A percentile compares a stretch with the other conserved stretches of the same genome.
Conservation (phyloP, 306 rosid species). For the Cicer bijugum region DNA sequence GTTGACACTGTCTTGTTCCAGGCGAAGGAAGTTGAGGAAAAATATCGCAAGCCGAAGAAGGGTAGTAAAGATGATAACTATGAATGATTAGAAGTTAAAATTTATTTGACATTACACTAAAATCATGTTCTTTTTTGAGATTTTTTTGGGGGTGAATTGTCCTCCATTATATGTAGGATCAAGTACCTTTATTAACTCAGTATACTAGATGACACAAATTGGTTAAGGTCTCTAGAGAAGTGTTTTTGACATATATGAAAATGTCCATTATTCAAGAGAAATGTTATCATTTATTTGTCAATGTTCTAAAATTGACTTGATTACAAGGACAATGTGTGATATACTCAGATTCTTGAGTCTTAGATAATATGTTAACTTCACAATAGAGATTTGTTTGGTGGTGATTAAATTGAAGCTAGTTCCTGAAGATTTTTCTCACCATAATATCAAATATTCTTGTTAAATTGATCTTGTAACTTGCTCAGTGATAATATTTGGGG, state of each 20-base stretch:
- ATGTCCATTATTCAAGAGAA: not conserved
- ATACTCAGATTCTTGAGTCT: conserved; percentile 11
- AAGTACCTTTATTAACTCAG: not conserved
- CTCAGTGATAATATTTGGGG: not conserved
- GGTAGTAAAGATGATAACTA: conserved; percentile 40
- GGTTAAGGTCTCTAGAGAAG: conserved; percentile 16
- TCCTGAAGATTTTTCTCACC: not conserved
- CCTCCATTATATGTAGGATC: conserved; percentile 28
- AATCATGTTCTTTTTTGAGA: conserved; percentile 47
- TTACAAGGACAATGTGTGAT: not conserved
- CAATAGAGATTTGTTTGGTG: conserved; percentile 15
- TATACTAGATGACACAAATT: not conserved
- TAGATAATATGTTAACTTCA: conserved; percentile 8
- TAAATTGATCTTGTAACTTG: not conserved
- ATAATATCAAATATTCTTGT: not conserved
- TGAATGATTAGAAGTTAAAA: not conserved
- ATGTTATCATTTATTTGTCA: conserved; percentile 2
- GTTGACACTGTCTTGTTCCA: conserved; percentile 49
- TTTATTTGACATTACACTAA: not conserved
- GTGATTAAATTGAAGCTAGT: conserved; percentile 5
- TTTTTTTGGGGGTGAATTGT: not conserved
- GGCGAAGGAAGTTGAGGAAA: conserved; percentile 59
- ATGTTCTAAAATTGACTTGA: not conserved
- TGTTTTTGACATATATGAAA: conserved; percentile 7
- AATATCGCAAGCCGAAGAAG: conserved; percentile 63